These are phyloP conservation scores for Toxicodendron radicans DNA, from an alignment of 345 rosid species.

Conservation along the genomic window DNA sequence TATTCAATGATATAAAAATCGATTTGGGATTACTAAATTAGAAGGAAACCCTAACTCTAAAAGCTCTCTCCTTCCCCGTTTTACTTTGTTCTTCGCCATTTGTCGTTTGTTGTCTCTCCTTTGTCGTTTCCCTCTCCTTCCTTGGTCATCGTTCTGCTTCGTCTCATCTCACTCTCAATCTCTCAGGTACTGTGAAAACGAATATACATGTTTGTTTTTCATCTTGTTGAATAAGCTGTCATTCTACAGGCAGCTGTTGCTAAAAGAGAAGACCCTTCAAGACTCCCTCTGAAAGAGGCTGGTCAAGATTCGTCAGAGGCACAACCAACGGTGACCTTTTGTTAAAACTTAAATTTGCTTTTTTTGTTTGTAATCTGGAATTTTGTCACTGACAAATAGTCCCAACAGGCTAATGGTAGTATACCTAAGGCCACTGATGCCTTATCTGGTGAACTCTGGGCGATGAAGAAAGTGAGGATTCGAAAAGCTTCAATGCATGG, in stretches of 20 bases:
- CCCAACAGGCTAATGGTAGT: conserved; percentile 72
- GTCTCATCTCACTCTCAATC: too few relatives aligned
- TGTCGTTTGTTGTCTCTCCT: too few relatives aligned
- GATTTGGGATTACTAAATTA: too few relatives aligned
- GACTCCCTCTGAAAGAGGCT: conserved; percentile 96
- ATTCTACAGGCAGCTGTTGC: conserved; percentile 92
- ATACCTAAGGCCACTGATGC: conserved; percentile 86
- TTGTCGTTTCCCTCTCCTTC: too few relatives aligned
- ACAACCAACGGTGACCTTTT: conserved; percentile 62
- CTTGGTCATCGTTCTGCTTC: too few relatives aligned
- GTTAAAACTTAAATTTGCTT: conserved; percentile 17
- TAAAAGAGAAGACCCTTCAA: conserved; percentile 99
- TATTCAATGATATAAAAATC: too few relatives aligned
- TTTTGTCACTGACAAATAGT: conserved; percentile 17
- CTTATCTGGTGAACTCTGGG: conserved; percentile 96
- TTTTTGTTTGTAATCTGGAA: conserved; percentile 14
- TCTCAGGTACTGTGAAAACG: too few relatives aligned
- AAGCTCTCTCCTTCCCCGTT: too few relatives aligned
- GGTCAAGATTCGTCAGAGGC: conserved; percentile 96
- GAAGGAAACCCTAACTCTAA: too few relatives aligned
- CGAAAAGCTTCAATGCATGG: conserved; percentile 79
- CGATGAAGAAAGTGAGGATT: conserved; percentile 80
- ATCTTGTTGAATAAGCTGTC: conserved; percentile 15
- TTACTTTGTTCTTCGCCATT: too few relatives aligned
- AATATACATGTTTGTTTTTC: not conserved